Evolutionary conservation across 495 filamentous ascomycete species (phyloP), one percentile per base, ranked within the genome.

Genomic region (Aspergillus nidulans): DNA sequence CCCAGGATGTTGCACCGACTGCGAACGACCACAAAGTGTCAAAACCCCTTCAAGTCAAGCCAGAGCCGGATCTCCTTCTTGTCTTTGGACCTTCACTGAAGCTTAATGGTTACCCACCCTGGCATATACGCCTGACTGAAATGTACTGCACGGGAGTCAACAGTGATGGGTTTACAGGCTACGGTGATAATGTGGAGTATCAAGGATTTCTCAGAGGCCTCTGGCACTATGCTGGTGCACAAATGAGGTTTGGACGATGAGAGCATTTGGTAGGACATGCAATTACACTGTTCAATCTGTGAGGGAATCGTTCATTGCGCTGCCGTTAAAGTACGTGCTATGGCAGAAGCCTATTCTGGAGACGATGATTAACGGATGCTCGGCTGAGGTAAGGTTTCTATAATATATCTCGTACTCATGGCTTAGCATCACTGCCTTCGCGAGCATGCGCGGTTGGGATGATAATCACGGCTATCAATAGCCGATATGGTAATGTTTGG

Each of bases 111-210:
- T 98, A 97, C 70, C 94, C 94, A 23, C 94, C 94, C 1, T 98
- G 94, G 94, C 94, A 96, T 69, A 78, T 97, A 43, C 79, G 94
- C 32, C 72, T 98, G 57, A 97, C 92, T 1, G 94, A 98, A 78
- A 97, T 98, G 55, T 96, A 89, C 50, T 79, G 77, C 54, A 78
- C 77, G 6, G 76, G 77, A 4, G 72, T 73, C 41, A 77, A 67
- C 30, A 73, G 58, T 44, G 72, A 71, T 46, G 65, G 63, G 15
- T 47, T 70, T 25, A 65, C 56, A 15, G 74, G 69, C 1, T 67
- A 63, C 54, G 66, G 68, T 12, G 72, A 72, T 56, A 85, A 84
- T 0, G 92, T 97, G 15, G 91, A 89, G 49, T 98, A 98, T 69
- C 92, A 96, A 65, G 86, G 95, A 9, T 98, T 97, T 64, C 79